A percentile compares a stretch with the other conserved stretches of the same genome.
Evolutionary conservation across 495 filamentous ascomycete genomes (phyloP).

Genomic region (Thozetella sp.): DNA sequence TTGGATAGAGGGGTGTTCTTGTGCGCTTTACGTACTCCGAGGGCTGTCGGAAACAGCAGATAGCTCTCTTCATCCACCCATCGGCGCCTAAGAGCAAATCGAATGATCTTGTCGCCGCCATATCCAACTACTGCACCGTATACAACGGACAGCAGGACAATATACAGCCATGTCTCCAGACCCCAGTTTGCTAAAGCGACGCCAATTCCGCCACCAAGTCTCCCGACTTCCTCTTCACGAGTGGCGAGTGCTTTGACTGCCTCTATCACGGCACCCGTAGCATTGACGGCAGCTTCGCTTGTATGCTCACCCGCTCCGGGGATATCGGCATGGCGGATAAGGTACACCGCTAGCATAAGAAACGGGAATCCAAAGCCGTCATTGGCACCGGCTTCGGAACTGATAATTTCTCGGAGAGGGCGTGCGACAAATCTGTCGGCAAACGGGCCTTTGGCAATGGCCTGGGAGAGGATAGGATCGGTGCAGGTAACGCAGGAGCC

Average conservation of each 20-base stretch:
- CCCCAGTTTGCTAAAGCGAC: constrained; percentile 79
- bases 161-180: constrained; percentile 80
- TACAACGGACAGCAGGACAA: constrained; percentile 68
- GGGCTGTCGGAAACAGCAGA: constrained; percentile 80
- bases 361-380: constrained; percentile 66
- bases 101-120: constrained; percentile 64
- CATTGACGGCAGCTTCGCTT: constrained; percentile 3
- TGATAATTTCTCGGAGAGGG: constrained; percentile 62
- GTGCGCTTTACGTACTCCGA: constrained; percentile 59
- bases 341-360: constrained; percentile 54
- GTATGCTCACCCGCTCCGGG: constrained; percentile 13
- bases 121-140: constrained; percentile 75
- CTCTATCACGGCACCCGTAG: neutral
- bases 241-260: constrained; percentile 34
- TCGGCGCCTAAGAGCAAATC: constrained; percentile 49
- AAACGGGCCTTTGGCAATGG: constrained; percentile 64
- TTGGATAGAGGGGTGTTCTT: no score
- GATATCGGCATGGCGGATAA: constrained; percentile 53
- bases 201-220: constrained; percentile 50
- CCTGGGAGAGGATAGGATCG: constrained; percentile 62
- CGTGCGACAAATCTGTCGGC: constrained; percentile 61
- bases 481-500: constrained; percentile 64
- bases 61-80: constrained; percentile 88
- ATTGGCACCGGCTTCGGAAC: constrained; percentile 61
- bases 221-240: constrained; percentile 54